Base-by-base conservation (phyloP, 2,329 filamentous ascomycete species). In the Hypoxylon sp. region DNA sequence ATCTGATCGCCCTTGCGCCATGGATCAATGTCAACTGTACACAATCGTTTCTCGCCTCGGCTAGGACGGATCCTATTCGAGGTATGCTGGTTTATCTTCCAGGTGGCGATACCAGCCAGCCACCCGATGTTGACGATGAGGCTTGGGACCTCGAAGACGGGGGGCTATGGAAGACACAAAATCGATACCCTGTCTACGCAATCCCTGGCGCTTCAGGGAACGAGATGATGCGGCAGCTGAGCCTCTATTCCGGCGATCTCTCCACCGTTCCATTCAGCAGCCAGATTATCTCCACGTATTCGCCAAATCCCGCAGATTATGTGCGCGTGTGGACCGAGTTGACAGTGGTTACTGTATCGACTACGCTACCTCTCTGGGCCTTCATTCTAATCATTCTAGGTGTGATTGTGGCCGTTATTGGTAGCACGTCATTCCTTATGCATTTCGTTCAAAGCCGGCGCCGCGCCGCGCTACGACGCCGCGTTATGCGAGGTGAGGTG, bases 11-110 rank as follows among this genome's bases (percentile, higher is more conserved):
- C 26, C 80, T 97, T 55, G 94, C 93, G 22, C 95, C 95, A 26
- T 98, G 95, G 94, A 88, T 93, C 71, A 91, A 85, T 66, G 80
- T 84, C 6, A 81, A 87, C 24, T 99, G 95, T 75, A 91, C 92
- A 11, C 79, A 84, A 58, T 85, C 90, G 45, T 97, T 93, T 75
- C 84, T 98, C 48, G 79, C 83, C 16, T 83, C 86, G 18, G 85
- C 86, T n/a, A 80, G 82, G 30, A 72, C 78, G 58, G 87, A 89
- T 69, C 84, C 87, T 22, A 83, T 90, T 8, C 84, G 87, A 42
- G 88, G 81, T 20, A 86, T 91, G 73, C 80, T 91, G 38, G 89
- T 91, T 70, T 91, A 89, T 75, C 81, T 81, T 30, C 85, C 87
- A 3, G 81, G 84, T 64, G 84, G 85, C 68, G 81, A 80, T 14